Evolutionary conservation across 306 rosid species (phyloP).

Genomic region (Acacia acuminata): DNA sequence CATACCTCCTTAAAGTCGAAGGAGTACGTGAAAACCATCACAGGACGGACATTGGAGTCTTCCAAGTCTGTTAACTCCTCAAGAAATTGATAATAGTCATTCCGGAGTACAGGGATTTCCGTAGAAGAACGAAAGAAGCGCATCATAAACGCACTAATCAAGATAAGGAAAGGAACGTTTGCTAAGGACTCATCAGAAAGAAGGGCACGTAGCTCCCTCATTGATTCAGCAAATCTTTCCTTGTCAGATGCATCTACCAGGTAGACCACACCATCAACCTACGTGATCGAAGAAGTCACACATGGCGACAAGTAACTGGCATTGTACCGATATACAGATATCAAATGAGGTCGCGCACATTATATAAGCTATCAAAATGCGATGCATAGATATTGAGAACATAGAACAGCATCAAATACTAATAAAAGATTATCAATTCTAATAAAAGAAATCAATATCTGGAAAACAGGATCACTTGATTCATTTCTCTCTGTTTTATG

Average conservation of each 20-base stretch:
- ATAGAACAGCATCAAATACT: neutral
- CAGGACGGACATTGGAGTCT: slow-evolving; percentile 71
- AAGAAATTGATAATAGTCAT: no score
- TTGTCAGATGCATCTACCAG: slow-evolving; percentile 79
- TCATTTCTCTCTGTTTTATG: neutral
- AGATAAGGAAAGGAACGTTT: slow-evolving; percentile 69
- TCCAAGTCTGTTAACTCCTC: no score
- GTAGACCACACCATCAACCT: slow-evolving; percentile 86
- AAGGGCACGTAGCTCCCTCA: slow-evolving; percentile 77
- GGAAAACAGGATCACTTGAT: neutral
- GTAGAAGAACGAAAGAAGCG: no score
- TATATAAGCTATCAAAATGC: slow-evolving; percentile 10
- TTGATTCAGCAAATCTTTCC: slow-evolving; percentile 72
- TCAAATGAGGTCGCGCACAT: no score
- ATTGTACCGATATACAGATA: neutral
- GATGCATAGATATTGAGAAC: neutral
- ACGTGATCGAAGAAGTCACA: neutral
- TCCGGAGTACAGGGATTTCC: no score
- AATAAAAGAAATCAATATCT: neutral
- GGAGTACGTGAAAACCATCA: slow-evolving; percentile 84
- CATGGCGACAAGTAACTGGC: neutral
- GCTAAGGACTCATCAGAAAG: slow-evolving; percentile 69
- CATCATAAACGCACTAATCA: no score
- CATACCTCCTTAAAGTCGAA: no score
- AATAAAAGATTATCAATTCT: neutral